Evolutionary conservation across 2,329 filamentous ascomycete species (phyloP).

Genomic region (Sclerotinia minor): DNA sequence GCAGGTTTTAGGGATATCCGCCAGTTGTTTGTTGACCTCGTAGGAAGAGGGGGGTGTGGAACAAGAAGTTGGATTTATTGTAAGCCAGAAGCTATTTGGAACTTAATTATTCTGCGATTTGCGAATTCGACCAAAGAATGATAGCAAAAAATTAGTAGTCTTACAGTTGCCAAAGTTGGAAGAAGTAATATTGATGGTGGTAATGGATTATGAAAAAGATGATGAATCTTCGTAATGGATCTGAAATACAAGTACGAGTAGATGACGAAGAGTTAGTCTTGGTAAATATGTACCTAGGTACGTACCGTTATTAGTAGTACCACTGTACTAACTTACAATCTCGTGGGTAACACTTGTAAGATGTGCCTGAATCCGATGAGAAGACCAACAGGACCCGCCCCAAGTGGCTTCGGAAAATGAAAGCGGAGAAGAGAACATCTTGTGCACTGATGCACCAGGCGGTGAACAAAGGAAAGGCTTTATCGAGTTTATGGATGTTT

Average conservation of each 20-base stretch:
- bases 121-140: not conserved
- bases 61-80: not conserved
- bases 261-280: not conserved
- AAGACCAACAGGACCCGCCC: not conserved
- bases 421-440: too few species aligned
- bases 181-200: not conserved
- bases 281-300: not conserved
- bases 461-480: conserved; percentile 8
- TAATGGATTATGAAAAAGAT: not conserved
- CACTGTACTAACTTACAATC: too few species aligned
- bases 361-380: not conserved
- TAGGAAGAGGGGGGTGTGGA: not conserved
- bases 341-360: not conserved
- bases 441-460: too few species aligned
- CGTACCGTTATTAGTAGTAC: not conserved
- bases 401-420: not conserved
- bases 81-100: not conserved
- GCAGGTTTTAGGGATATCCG: not conserved
- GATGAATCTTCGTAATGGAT: not conserved
- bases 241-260: too few species aligned
- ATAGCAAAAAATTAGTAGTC: not conserved
- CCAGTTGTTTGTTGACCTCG: not conserved
- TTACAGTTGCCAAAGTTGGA: not conserved
- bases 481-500: not conserved
- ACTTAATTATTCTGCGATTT: not conserved